Evolutionary conservation across 768 basidiomycete species (phyloP).

Genomic region (Agaricus blazei): DNA sequence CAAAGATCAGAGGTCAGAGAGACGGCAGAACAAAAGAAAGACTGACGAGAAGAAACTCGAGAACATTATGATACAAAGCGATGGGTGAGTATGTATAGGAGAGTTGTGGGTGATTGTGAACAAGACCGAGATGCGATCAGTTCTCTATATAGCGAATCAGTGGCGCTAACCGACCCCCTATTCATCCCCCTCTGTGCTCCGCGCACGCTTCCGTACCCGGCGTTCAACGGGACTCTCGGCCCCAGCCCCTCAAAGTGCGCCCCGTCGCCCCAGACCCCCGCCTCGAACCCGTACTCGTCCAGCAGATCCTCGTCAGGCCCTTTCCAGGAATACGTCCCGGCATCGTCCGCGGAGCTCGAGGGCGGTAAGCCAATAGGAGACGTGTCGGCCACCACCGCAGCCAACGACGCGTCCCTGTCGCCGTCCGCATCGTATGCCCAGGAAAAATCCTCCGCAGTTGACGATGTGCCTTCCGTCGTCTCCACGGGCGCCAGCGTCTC

Average conservation of each 20-base stretch:
- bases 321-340: not conserved
- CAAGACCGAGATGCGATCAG: conserved; percentile 5
- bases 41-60: conserved; percentile 10
- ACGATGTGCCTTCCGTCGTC: conserved; percentile 9
- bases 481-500: not conserved
- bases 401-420: conserved; percentile 2
- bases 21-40: conserved; percentile 3
- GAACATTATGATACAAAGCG: not conserved
- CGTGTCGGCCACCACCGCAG: not conserved
- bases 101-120: conserved; percentile 1
- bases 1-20: conserved; percentile 1
- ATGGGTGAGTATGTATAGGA: not conserved
- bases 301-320: not conserved
- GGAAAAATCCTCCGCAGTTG: conserved; percentile 30
- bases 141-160: not conserved
- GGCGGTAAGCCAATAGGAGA: not conserved
- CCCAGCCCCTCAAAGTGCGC: not conserved
- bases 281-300: conserved; percentile 1
- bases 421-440: conserved; percentile 39
- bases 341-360: not conserved
- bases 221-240: not conserved
- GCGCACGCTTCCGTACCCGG: conserved; percentile 7
- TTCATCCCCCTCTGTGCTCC: conserved; percentile 4
- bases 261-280: not conserved
- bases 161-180: conserved; percentile 5